These are phyloP conservation scores for Acacia crassicarpa DNA, from an alignment of 306 rosid species.

Conservation along the genomic window DNA sequence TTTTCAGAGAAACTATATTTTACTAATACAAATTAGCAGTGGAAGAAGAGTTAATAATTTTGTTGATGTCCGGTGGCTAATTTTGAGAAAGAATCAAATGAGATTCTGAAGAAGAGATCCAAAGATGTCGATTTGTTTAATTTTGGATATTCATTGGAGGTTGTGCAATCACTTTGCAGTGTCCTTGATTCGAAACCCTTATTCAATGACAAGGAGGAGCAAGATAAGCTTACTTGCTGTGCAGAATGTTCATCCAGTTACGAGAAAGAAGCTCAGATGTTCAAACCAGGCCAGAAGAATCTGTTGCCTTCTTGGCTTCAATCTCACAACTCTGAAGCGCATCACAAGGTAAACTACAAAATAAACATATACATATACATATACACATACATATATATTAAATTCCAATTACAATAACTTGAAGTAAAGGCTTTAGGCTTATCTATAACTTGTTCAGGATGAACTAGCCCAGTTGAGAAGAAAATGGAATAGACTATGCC, in stretches of 20 bases:
- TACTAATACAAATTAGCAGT: slow-evolving; percentile 11
- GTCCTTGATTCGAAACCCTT: slow-evolving; percentile 65
- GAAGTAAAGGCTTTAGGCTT: neutral
- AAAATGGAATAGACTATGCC: slow-evolving; percentile 78
- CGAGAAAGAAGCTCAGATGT: slow-evolving; percentile 73
- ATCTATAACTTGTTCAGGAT: slow-evolving; percentile 44
- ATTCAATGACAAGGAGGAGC: slow-evolving; percentile 50
- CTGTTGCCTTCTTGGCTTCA: slow-evolving; percentile 91
- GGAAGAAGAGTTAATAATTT: neutral
- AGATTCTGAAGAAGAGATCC: neutral
- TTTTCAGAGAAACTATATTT: slow-evolving; percentile 29
- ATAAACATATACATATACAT: neutral
- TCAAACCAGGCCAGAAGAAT: slow-evolving; percentile 66
- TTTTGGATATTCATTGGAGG: slow-evolving; percentile 20
- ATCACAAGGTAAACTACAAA: slow-evolving; percentile 55
- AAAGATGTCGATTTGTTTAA: neutral
- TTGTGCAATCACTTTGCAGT: slow-evolving; percentile 52
- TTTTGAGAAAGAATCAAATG: neutral
- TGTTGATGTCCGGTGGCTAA: neutral
- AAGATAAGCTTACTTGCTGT: slow-evolving; percentile 60
- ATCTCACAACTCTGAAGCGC: slow-evolving; percentile 55
- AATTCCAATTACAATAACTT: neutral
- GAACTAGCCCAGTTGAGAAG: slow-evolving; percentile 56
- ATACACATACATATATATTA: too few relatives aligned
- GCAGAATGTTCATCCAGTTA: slow-evolving; percentile 70